Base-by-base conservation (phyloP, 768 basidiomycete species). In the Mycena epipterygia region DNA sequence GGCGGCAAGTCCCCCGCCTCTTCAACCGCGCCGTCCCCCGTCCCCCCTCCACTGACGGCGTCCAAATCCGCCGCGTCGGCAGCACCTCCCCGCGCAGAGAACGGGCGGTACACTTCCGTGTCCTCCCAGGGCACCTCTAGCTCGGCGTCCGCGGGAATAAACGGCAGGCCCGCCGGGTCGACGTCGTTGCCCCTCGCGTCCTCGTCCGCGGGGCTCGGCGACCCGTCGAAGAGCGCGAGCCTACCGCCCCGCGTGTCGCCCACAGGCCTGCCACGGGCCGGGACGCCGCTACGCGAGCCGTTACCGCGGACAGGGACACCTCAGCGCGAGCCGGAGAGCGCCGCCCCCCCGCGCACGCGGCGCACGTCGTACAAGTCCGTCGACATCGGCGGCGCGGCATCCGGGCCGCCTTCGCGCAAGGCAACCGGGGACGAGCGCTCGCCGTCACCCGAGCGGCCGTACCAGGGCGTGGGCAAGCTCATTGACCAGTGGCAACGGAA, bases 401-500 rank as follows among this genome's bases (percentile, higher is more conserved):
- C 68, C 30, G 46, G 55, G 13, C 66, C 69, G 29, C 71, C 75
- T 19, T 68, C 71, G 32, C 71, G 71, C 30, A 74, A 76, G 64
- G 52, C 66, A 30, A 74, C 74, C 9, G 46, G 44, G 11, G 76
- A 81, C 17, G 56, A 64, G 25, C 85, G 86, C 17, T 85, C 92
- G 17, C 84, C 92, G 7, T 91, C 93, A 12, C 92, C 93, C 11
- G 94, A 96, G 76, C 86, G 87, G 63, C 91, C 93, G 35, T 96
- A 91, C 79, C 91, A 90, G 76, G 95, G 95, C 41, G 95, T 96
- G 49, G 91, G 93, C 32, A 93, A 87, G 81, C 84, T 96, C 39
- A 95, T 96, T 72, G 93, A 94, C 77, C 89, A 95, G 77, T 96
- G 95, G 95, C 93, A 96, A 79, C 89, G 89, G 67, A 95, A 92